These are phyloP conservation scores for Epichloe hybrida DNA, from an alignment of 2,329 filamentous ascomycete genomes.

Conservation along the genomic window DNA sequence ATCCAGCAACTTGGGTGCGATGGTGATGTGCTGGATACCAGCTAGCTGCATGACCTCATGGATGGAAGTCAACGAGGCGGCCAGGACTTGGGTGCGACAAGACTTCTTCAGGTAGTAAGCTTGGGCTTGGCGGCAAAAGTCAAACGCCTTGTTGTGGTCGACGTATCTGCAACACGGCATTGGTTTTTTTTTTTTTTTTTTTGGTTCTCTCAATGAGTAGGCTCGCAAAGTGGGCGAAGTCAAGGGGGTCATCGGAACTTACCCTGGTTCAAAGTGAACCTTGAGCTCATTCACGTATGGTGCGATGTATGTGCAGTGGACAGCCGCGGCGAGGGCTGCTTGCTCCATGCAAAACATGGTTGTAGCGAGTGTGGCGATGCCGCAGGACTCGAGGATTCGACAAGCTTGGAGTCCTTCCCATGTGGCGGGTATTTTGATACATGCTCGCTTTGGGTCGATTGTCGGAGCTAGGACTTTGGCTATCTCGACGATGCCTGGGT, in stretches of 20 bases:
- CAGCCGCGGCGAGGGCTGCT: constrained; percentile 42
- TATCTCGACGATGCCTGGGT: constrained; percentile 34
- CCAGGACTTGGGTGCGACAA: constrained; percentile 36
- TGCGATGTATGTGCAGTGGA: constrained; percentile 46
- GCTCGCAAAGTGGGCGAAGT: no score
- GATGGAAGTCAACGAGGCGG: constrained; percentile 42
- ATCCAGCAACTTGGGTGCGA: constrained; percentile 38
- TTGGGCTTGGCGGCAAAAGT: constrained; percentile 37
- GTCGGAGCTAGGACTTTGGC: constrained; percentile 29
- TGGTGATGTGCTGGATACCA: constrained; percentile 44
- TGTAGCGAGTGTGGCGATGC: constrained; percentile 46
- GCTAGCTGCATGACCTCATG: constrained; percentile 45
- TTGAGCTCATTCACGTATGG: constrained; percentile 54
- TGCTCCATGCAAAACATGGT: constrained; percentile 50
- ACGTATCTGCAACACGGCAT: constrained; percentile 23
- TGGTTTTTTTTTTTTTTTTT: no score
- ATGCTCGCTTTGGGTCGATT: constrained; percentile 36
- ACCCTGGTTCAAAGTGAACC: constrained; percentile 43
- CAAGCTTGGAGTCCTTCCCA: constrained; percentile 52
- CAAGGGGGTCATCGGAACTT: constrained; percentile 6
- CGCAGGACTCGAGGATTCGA: constrained; percentile 33
- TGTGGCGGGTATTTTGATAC: constrained; percentile 50
- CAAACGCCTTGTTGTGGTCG: constrained; percentile 35
- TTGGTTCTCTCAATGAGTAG: no score
- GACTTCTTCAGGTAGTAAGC: constrained; percentile 32